A percentile compares a stretch with the other conserved stretches of the same genome.
These are phyloP conservation scores for Phanerodontia chrysosporium DNA, from an alignment of 768 basidiomycete genomes.

Conservation along the genomic window DNA sequence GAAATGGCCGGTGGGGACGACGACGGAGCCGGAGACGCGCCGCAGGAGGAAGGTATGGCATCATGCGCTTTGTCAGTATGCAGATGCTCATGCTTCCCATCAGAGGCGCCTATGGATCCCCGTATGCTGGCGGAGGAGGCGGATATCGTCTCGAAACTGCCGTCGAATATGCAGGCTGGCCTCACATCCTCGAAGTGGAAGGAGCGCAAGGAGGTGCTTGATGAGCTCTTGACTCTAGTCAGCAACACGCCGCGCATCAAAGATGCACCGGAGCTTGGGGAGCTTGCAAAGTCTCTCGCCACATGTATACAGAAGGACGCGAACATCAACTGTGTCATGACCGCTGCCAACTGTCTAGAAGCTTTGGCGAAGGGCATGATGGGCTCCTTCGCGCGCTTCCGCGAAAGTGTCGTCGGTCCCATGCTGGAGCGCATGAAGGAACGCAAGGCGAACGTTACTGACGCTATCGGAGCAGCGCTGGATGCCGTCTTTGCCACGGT, in stretches of 20 bases:
- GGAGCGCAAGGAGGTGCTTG: constrained; percentile 88
- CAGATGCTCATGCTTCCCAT: constrained; percentile 7
- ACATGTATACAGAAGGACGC: constrained; percentile 82
- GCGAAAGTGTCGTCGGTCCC: constrained; percentile 64
- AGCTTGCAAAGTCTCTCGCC: constrained; percentile 73
- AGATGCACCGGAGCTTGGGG: constrained; percentile 73
- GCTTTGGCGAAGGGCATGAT: constrained; percentile 81
- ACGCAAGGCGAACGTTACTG: constrained; percentile 85
- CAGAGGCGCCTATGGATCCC: constrained; percentile 69
- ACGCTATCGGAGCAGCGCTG: constrained; percentile 80
- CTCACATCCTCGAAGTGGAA: constrained; percentile 97
- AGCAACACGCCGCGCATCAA: constrained; percentile 70
- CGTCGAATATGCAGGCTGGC: constrained; percentile 65
- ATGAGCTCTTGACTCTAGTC: constrained; percentile 72
- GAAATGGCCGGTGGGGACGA: constrained; percentile 34
- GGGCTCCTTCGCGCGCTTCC: constrained; percentile 66
- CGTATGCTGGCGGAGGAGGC: constrained; percentile 77
- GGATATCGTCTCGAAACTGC: constrained; percentile 72
- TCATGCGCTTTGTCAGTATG: constrained; percentile 3
- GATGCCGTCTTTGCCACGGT: constrained; percentile 88
- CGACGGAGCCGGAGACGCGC: constrained; percentile 31
- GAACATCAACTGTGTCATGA: constrained; percentile 93
- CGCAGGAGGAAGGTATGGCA: constrained; percentile 41
- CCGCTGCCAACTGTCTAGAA: constrained; percentile 82
- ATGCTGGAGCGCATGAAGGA: constrained; percentile 93